These are phyloP conservation scores for Candida ficus DNA, from an alignment of 805 yeast genomes.

Conservation along the genomic window DNA sequence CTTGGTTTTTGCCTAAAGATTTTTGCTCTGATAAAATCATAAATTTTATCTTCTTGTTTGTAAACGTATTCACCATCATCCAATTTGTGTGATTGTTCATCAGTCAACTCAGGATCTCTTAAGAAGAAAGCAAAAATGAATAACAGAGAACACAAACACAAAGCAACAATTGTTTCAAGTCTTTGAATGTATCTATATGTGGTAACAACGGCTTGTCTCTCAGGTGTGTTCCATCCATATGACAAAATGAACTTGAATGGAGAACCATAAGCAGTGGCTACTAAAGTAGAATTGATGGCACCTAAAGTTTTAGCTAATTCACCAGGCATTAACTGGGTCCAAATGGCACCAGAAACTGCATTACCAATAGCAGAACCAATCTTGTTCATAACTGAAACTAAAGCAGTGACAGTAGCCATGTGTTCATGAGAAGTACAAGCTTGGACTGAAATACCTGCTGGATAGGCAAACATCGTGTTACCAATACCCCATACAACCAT, in stretches of 20 bases:
- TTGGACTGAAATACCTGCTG: conserved; percentile 58
- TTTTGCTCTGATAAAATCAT: conserved; percentile 10
- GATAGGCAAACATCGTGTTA: conserved; percentile 65
- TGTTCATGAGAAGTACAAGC: conserved; percentile 58
- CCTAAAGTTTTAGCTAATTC: conserved; percentile 32
- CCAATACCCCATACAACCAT: conserved; percentile 62
- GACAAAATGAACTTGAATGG: conserved; percentile 46
- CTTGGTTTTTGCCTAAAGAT: conserved; percentile 5
- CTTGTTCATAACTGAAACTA: conserved; percentile 51
- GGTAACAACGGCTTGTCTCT: conserved; percentile 49
- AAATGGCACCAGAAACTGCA: conserved; percentile 63
- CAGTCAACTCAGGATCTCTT: conserved; percentile 44
- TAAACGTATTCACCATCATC: conserved; percentile 20
- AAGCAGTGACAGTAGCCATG: conserved; percentile 60
- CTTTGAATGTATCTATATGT: conserved; percentile 59
- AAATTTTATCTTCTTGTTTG: conserved; percentile 18
- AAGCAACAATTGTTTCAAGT: conserved; percentile 48
- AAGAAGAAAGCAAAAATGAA: conserved; percentile 41
- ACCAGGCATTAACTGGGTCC: conserved; percentile 55
- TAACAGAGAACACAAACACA: conserved; percentile 46
- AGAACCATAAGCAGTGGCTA: conserved; percentile 41
- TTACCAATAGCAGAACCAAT: conserved; percentile 65
- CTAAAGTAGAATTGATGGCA: conserved; percentile 29
- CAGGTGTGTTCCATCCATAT: conserved; percentile 60
- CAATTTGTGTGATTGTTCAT: conserved; percentile 22